Percentiles rank a stretch among this genome's conserved stretches.
phyloP scores from a whole-genome alignment of 2,329 filamentous ascomycete genomes.

The Xylaria multiplex region DNA sequence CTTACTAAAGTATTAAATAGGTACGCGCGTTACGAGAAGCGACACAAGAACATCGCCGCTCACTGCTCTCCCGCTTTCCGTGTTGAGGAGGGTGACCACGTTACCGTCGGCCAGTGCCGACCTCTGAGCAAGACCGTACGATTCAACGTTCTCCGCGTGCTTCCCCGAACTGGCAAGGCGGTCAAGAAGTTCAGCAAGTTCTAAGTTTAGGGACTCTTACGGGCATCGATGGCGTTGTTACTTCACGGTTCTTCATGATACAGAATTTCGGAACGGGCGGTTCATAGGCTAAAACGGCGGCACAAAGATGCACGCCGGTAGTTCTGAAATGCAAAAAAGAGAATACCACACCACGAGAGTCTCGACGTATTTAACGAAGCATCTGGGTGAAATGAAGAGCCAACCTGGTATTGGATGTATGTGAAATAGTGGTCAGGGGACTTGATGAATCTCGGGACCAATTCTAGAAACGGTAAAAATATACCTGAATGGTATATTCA shows the following conservation, averaged over 20 bases:
- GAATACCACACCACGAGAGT: constrained; percentile 43
- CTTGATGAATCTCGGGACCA: constrained; percentile 15
- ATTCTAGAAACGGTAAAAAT: constrained; percentile 13
- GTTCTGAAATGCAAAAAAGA: constrained; percentile 50
- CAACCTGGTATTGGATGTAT: constrained; percentile 10
- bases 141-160: constrained; percentile 99
- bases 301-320: constrained; percentile 49
- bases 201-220: constrained; percentile 69
- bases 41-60: constrained; percentile 99
- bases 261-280: constrained; percentile 51
- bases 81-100: constrained; percentile 99
- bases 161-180: constrained; percentile 95
- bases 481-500: background rate
- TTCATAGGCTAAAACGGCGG: constrained; percentile 50
- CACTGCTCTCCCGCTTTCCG: constrained; percentile 99
- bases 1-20: constrained; percentile 29
- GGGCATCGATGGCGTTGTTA: constrained; percentile 64
- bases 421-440: constrained; percentile 24
- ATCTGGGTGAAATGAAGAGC: constrained; percentile 26
- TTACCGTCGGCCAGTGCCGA: constrained; percentile 99
- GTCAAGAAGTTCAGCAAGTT: constrained; percentile 99
- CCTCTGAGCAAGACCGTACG: constrained; percentile 99
- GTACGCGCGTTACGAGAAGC: constrained; percentile 99
- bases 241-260: constrained; percentile 59
- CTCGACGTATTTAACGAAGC: constrained; percentile 33